phyloP scores from a whole-genome alignment of 768 basidiomycete species.

The Tulasnella sp. region DNA sequence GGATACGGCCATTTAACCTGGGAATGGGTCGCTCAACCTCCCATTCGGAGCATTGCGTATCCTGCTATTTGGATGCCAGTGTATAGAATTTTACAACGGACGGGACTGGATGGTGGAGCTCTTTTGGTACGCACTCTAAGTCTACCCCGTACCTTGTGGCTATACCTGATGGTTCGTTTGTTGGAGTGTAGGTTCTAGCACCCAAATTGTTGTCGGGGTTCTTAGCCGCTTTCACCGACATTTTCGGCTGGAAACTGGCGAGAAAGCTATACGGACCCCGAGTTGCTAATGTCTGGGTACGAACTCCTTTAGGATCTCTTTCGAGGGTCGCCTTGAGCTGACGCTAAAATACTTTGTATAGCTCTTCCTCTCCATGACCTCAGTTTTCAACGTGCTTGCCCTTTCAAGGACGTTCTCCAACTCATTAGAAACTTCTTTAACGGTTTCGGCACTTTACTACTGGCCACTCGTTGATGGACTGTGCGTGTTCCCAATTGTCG shows the following conservation, averaged over 20 bases:
- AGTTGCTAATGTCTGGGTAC: constrained; percentile 55
- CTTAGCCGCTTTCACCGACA: constrained; percentile 74
- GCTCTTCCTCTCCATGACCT: constrained; percentile 73
- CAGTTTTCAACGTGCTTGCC: constrained; percentile 78
- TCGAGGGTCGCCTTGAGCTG: background rate
- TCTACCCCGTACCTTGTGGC: background rate
- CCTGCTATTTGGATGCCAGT: constrained; percentile 72
- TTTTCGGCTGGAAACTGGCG: constrained; percentile 59
- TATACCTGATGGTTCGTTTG: constrained; percentile 10
- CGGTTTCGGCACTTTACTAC: constrained; percentile 62
- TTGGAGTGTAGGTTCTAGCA: constrained; percentile 47
- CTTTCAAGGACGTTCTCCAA: constrained; percentile 87
- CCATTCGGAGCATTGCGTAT: constrained; percentile 75
- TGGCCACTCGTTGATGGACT: constrained; percentile 43
- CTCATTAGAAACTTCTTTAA: constrained; percentile 82
- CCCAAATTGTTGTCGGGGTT: constrained; percentile 70
- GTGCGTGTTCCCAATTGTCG: background rate
- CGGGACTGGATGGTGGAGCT: constrained; percentile 45
- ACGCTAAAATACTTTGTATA: constrained; percentile 31
- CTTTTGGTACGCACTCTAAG: constrained; percentile 51
- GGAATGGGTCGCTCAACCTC: constrained; percentile 75
- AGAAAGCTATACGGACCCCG: constrained; percentile 47
- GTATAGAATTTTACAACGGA: constrained; percentile 59
- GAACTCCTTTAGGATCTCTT: constrained; percentile 29
- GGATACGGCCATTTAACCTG: constrained; percentile 90